Percentiles rank a stretch among this genome's conserved stretches.
These are phyloP conservation scores for Hypoxylon sp. DNA, from an alignment of 2,329 filamentous ascomycete genomes.

Conservation along the genomic window DNA sequence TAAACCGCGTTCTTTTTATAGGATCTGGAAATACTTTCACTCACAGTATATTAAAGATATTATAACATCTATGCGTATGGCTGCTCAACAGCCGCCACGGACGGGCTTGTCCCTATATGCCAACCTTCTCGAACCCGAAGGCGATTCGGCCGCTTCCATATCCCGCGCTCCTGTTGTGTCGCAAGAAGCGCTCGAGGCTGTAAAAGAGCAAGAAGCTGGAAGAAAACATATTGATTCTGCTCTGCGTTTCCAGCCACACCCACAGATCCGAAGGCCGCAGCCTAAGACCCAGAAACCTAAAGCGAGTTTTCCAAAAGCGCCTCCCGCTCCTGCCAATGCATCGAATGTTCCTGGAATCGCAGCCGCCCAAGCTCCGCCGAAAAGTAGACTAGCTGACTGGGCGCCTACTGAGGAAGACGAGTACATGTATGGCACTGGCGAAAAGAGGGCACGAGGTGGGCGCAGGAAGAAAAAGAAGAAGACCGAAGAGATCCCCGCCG, in stretches of 20 bases:
- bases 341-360: constrained; percentile 47
- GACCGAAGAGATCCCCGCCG: constrained; percentile 70
- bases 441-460: constrained; percentile 82
- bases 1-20: background rate
- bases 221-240: constrained; percentile 77
- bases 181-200: constrained; percentile 66
- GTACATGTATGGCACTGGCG: constrained; percentile 74
- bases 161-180: constrained; percentile 83
- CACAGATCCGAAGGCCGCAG: constrained; percentile 79
- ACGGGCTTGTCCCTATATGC: constrained; percentile 82
- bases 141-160: constrained; percentile 72
- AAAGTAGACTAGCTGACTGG: constrained; percentile 86
- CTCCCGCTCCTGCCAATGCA: constrained; percentile 54
- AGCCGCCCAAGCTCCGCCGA: constrained; percentile 62
- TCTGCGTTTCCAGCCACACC: constrained; percentile 82
- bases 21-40: background rate
- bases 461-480: constrained; percentile 85
- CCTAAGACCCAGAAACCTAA: constrained; percentile 73
- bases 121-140: constrained; percentile 78
- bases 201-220: constrained; percentile 64
- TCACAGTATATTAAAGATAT: background rate
- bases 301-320: constrained; percentile 67
- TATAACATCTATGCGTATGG: constrained; percentile 40
- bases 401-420: constrained; percentile 83
- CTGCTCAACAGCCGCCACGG: constrained; percentile 56